These are phyloP conservation scores for Cytidiella melzeri DNA, from an alignment of 768 basidiomycete species.

Conservation along the genomic window DNA sequence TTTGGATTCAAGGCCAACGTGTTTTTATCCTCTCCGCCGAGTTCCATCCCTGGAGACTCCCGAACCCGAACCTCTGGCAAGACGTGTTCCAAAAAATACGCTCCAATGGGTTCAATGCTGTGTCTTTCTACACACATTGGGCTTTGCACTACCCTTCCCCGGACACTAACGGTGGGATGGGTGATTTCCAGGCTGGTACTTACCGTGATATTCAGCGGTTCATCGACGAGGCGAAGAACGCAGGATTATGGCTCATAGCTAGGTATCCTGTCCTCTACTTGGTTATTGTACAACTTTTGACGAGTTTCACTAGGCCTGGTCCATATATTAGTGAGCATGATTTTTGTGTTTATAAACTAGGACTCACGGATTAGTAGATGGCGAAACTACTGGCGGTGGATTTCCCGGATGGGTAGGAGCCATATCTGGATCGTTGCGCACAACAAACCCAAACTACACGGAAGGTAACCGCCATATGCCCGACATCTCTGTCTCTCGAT, in stretches of 20 bases:
- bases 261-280: constrained; percentile 24
- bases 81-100: constrained; percentile 61
- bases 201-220: constrained; percentile 48
- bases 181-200: constrained; percentile 44
- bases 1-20: constrained; percentile 52
- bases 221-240: constrained; percentile 44
- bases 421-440: constrained; percentile 42
- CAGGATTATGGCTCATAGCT: constrained; percentile 53
- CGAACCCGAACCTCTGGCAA: constrained; percentile 40
- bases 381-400: constrained; percentile 48
- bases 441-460: constrained; percentile 43
- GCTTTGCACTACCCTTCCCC: constrained; percentile 48
- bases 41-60: constrained; percentile 55
- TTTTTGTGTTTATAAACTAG: background rate
- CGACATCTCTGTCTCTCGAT: background rate
- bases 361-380: constrained; percentile 27
- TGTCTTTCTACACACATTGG: constrained; percentile 58
- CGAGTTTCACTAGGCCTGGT: constrained; percentile 38
- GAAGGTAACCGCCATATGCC: constrained; percentile 25
- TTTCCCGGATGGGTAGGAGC: constrained; percentile 58
- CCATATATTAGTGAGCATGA: constrained; percentile 43
- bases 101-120: constrained; percentile 54
- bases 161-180: constrained; percentile 33
- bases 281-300: background rate
- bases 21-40: constrained; percentile 57